Conservation (phyloP, 2,329 filamentous ascomycete genomes). For the Colletotrichum siamense region DNA sequence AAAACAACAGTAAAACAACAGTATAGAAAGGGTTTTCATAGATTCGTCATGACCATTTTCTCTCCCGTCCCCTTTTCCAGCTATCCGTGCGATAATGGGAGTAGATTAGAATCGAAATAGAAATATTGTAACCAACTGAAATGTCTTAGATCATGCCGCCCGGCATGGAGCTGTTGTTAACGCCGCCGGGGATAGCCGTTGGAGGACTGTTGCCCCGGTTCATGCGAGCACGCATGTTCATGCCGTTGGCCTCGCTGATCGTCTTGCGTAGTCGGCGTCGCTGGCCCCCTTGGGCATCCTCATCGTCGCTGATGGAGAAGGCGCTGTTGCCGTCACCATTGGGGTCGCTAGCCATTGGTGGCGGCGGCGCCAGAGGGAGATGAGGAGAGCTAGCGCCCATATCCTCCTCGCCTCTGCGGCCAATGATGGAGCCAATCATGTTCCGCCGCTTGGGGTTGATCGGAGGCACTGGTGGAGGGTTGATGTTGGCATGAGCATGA, state of each 20-base stretch:
- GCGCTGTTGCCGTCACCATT: slow-evolving; percentile 27
- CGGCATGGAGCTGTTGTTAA: slow-evolving; percentile 33
- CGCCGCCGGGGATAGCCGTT: slow-evolving; percentile 32
- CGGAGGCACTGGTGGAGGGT: slow-evolving; percentile 59
- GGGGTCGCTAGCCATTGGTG: neutral
- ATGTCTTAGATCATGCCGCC: slow-evolving; percentile 52
- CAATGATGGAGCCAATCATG: slow-evolving; percentile 40
- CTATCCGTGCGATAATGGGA: neutral
- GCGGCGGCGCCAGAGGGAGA: slow-evolving; percentile 29
- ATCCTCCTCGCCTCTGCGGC: slow-evolving; percentile 38
- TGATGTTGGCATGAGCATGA: slow-evolving; percentile 29
- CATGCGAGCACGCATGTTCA: slow-evolving; percentile 32
- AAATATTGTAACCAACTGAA: neutral
- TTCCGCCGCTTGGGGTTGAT: slow-evolving; percentile 63
- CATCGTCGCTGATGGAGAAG: slow-evolving; percentile 42
- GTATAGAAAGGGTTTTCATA: slow-evolving; percentile 14
- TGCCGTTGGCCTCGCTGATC: slow-evolving; percentile 43
- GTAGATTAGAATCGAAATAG: neutral
- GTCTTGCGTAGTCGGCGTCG: slow-evolving; percentile 49
- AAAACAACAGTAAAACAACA: neutral
- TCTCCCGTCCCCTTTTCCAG: neutral
- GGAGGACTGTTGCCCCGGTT: slow-evolving; percentile 29
- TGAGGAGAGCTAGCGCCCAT: slow-evolving; percentile 35
- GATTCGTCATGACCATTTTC: slow-evolving; percentile 19
- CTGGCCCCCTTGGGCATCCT: slow-evolving; percentile 36